These are phyloP conservation scores for Suillus cothurnatus DNA, from an alignment of 768 basidiomycete species.

Conservation along the genomic window DNA sequence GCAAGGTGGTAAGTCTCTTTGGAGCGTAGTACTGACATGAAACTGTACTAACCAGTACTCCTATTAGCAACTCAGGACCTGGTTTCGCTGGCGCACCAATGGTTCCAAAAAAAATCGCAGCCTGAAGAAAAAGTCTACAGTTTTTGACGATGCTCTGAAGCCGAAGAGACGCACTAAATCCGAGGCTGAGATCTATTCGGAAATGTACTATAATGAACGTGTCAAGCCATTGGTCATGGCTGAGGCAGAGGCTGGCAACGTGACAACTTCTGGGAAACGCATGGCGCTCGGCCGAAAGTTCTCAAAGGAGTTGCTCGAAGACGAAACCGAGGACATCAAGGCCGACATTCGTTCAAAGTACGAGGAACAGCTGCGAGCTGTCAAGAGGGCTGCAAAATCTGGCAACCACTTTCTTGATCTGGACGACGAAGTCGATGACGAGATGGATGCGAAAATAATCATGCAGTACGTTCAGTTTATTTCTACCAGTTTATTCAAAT, in stretches of 20 bases:
- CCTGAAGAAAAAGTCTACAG: too few species aligned
- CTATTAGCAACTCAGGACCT: background rate
- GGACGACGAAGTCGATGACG: too few species aligned
- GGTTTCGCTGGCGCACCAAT: background rate
- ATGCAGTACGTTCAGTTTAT: background rate
- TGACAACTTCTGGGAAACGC: background rate
- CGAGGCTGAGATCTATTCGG: background rate
- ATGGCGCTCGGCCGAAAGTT: background rate
- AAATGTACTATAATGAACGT: background rate
- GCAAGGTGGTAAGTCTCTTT: background rate
- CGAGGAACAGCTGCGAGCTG: background rate
- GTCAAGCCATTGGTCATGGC: constrained; percentile 4
- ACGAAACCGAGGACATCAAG: background rate
- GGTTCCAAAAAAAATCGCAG: too few species aligned
- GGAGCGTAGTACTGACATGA: background rate
- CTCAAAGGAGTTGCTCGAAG: constrained; percentile 6
- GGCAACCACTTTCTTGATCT: too few species aligned
- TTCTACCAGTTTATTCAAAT: too few species aligned
- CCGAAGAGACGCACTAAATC: background rate
- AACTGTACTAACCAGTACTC: background rate
- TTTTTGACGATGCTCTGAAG: too few species aligned
- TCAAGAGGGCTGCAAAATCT: background rate
- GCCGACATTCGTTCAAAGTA: background rate
- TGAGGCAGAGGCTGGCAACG: constrained; percentile 3
- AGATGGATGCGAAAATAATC: background rate